Percentiles rank a stretch among this genome's conserved stretches.
Conservation (phyloP, 2,329 filamentous ascomycete genomes). For the Colletotrichum orchidophilum region DNA sequence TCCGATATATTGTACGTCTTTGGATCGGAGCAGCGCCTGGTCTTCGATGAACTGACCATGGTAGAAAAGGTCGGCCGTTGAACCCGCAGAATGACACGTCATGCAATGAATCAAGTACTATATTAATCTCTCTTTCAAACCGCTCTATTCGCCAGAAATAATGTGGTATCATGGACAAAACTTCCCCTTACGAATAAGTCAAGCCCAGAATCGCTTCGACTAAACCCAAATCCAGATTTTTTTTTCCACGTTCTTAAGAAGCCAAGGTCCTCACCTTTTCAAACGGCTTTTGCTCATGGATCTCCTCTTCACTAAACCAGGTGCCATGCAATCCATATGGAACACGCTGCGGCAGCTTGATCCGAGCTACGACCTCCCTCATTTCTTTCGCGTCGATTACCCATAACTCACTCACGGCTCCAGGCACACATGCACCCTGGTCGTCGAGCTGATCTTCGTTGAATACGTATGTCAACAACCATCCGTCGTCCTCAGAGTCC, state of each 20-base stretch:
- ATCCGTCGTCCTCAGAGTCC: constrained; percentile 70
- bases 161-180: constrained; percentile 16
- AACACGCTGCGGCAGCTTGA: constrained; percentile 71
- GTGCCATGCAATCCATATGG: constrained; percentile 75
- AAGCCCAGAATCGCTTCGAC: not conserved
- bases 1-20: too few species aligned
- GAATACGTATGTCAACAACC: constrained; percentile 74
- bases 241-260: not conserved
- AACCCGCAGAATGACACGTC: not conserved
- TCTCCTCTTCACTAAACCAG: constrained; percentile 66
- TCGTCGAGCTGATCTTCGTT: constrained; percentile 72
- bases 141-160: not conserved
- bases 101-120: not conserved
- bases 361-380: constrained; percentile 65
- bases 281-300: constrained; percentile 55
- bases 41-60: too few species aligned
- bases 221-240: not conserved
- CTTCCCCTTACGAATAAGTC: not conserved
- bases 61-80: too few species aligned
- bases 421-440: constrained; percentile 53
- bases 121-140: not conserved
- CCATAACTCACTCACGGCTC: constrained; percentile 71
- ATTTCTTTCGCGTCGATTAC: constrained; percentile 72
- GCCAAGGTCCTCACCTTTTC: not conserved
- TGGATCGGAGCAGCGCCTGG: too few species aligned